These are phyloP conservation scores for Adiantum capillusveneris DNA, from an alignment of 75 land plant species.

Conservation along the genomic window DNA sequence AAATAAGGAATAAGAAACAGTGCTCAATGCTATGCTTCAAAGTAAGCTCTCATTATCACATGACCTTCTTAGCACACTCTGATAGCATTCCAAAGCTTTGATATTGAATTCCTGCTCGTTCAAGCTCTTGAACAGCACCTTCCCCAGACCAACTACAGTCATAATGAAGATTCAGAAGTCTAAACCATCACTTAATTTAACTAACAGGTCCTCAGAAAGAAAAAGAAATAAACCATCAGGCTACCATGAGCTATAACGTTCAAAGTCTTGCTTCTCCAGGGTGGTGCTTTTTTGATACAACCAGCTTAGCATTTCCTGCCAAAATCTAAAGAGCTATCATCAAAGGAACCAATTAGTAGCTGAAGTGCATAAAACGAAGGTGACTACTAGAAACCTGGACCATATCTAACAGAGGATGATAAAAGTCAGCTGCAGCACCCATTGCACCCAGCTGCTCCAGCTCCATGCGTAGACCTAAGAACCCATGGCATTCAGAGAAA, in stretches of 20 bases:
- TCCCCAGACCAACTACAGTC: constrained; percentile 79
- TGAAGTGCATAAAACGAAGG: too few relatives aligned
- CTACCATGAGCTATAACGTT: constrained; percentile 62
- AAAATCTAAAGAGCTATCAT: too few relatives aligned
- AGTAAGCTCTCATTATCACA: background rate
- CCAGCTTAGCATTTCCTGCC: constrained; percentile 71
- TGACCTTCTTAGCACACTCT: constrained; percentile 76
- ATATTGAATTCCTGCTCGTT: constrained; percentile 63
- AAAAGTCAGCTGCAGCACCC: constrained; percentile 28
- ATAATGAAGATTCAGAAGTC: background rate
- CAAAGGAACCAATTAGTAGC: too few relatives aligned
- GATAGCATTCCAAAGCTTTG: constrained; percentile 51
- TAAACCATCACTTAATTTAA: background rate
- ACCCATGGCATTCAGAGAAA: too few relatives aligned
- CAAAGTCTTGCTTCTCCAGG: constrained; percentile 67
- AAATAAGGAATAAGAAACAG: background rate
- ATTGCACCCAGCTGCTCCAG: constrained; percentile 41
- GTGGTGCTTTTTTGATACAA: constrained; percentile 37
- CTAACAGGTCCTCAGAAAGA: background rate
- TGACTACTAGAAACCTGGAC: constrained; percentile 43
- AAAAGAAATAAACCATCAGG: background rate
- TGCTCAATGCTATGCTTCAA: background rate
- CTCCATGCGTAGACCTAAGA: constrained; percentile 65
- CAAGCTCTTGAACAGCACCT: constrained; percentile 61
- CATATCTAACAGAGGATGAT: constrained; percentile 72